Base-by-base conservation (phyloP, 139 green algal species). In the Medakamo hakoo region DNA sequence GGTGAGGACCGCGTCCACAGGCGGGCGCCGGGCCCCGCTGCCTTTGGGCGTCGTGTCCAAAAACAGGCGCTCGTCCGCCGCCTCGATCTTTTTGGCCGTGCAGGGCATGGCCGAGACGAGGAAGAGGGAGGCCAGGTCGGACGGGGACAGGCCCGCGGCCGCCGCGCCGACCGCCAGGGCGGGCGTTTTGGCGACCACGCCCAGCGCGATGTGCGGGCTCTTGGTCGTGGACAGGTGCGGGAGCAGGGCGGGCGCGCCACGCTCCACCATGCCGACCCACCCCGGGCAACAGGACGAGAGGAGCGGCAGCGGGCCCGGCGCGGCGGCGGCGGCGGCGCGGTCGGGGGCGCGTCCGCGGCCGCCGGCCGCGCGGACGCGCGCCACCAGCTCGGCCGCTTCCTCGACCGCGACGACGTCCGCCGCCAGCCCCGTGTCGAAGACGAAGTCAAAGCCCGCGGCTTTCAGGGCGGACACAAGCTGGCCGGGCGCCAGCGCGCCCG, bases 331-430 rank as follows among this genome's bases (percentile, higher is more conserved):
- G n/a, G n/a, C n/a, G n/a, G n/a, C n/a, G n/a, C n/a, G n/a, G n/a
- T n/a, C n/a, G n/a, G n/a, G n/a, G n/a, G n/a, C n/a, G n/a, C n/a
- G n/a, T n/a, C 40, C 40, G 9, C 9, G 40, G 40, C 40, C 40
- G 16, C 40, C 9, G 40, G 0, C 31, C 48, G 28, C 66, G 52
- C 59, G 9, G 40, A 85, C 57, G 2, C 79, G 58, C 30, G 78
- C 57, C 57, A 87, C 64, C 66, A 87, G 74, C 75, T 87, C 79
- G 26, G 67, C 73, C 22, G 70, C 79, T 66, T 89, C 82, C 74
- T 89, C 82, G 76, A 89, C 80, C 63, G 88, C 88, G 28, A 81
- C 88, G 30, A 89, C 56, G 65, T 89, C 82, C 28, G 82, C 82
- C 5, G 48, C 59, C 26, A 68, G 64, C 58, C 71, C 62, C 22